Base-by-base conservation (phyloP, 345 rosid genomes). In the Citrus sp. region DNA sequence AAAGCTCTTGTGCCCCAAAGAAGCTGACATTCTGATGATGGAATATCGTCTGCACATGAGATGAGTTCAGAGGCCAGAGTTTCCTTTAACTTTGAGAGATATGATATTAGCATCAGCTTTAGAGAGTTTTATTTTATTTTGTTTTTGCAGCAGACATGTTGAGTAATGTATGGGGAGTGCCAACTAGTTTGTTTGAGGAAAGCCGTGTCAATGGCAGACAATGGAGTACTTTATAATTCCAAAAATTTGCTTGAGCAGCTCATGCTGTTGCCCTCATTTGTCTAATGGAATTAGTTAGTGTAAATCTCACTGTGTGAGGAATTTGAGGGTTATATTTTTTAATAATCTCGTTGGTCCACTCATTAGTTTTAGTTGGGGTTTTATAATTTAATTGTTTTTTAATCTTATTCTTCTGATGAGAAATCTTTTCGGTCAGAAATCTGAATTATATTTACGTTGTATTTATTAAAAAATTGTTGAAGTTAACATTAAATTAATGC, bases 131-230 rank as follows among this genome's bases (percentile, higher is more conserved):
- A 54, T 54, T 51, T 54, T 54, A 4, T 54, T 54, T 54, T 54
- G 1, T 19, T 54, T 46, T 77, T 77, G 63, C 75, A 85, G 91
- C 79, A 82, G 93, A 92, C 94, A 92, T 74, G 88, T 86, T 80
- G 88, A 89, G 91, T 82, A 81, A 83, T 84, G 82, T 82, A 79
- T 70, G 88, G 89, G 82, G 80, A 79, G n/a, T 82, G 94, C 88
- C 88, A 91, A 85, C 90, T 90, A 65, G 97, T 86, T 75, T 90
- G 90, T 87, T 85, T 74, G 85, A 85, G 88, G 82, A 93, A 92
- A 92, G 93, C 58, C 87, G 80, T 82, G 73, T 71, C 86, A 88
- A 77, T 89, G 94, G 92, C 94, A 90, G 98, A 95, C 98, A 93
- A 83, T 18, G 83, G 70, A 69, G 64, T 67, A 83, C 80, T 84